phyloP scores from a whole-genome alignment of 768 basidiomycete genomes.

The Cantharellus cinnabarinus region DNA sequence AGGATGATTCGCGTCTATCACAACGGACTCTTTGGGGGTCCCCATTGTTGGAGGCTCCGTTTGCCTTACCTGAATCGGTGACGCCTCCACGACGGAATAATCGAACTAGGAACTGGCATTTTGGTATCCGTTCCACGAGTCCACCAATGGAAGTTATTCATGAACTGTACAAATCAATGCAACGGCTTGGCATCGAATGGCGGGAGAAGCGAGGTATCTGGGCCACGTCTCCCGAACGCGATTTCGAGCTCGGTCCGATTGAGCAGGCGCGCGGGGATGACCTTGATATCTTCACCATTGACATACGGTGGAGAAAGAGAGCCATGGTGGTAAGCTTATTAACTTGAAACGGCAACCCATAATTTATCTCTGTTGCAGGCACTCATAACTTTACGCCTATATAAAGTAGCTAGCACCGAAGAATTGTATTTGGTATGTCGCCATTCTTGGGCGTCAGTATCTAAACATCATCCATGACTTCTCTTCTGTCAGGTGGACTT shows the following conservation, averaged over 20 bases:
- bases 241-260: slow-evolving; percentile 18
- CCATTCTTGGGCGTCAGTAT: not conserved
- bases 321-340: slow-evolving; percentile 62
- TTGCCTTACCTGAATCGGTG: too few species aligned
- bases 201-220: slow-evolving; percentile 52
- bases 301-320: slow-evolving; percentile 74
- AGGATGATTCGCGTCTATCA: too few species aligned
- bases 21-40: too few species aligned
- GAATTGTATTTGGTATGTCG: slow-evolving; percentile 70
- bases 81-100: too few species aligned
- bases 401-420: slow-evolving; percentile 36
- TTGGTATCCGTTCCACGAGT: slow-evolving; percentile 82
- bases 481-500: slow-evolving; percentile 34
- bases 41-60: too few species aligned
- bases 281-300: slow-evolving; percentile 65
- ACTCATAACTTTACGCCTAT: slow-evolving; percentile 83
- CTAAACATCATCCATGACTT: not conserved
- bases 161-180: slow-evolving; percentile 87
- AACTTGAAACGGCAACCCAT: not conserved
- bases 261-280: slow-evolving; percentile 20
- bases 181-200: slow-evolving; percentile 92
- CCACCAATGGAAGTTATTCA: slow-evolving; percentile 99
- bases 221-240: not conserved
- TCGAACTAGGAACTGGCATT: slow-evolving; percentile 58
- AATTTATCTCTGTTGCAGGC: not conserved